Percentiles rank a stretch among this genome's conserved stretches.
phyloP scores from a whole-genome alignment of 805 yeast species.

The Cyberlindnera lachancei region DNA sequence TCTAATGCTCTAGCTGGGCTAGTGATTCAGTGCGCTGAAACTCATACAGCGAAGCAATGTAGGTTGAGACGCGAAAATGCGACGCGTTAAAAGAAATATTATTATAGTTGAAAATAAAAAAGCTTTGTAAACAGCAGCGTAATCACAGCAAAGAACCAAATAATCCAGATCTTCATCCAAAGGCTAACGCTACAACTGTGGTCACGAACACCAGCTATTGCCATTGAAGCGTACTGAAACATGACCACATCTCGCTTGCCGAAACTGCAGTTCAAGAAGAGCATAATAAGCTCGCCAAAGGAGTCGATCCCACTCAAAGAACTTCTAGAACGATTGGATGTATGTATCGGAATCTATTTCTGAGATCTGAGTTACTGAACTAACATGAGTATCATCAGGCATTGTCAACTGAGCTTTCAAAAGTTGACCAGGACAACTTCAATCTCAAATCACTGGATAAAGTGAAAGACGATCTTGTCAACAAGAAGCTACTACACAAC shows the following conservation, averaged over 20 bases:
- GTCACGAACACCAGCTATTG: no score
- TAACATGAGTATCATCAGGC: conserved; percentile 22
- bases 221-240: no score
- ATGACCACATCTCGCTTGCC: conserved; percentile 15
- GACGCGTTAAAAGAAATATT: no score
- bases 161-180: no score
- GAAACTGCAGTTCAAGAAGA: conserved; percentile 33
- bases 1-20: no score
- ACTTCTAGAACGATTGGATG: conserved; percentile 46
- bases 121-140: no score
- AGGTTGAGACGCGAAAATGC: no score
- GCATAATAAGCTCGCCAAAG: conserved; percentile 48
- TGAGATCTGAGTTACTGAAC: conserved; percentile 1
- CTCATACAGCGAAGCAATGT: no score
- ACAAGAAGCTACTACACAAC: conserved; percentile 51
- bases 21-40: no score
- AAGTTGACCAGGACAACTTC: conserved; percentile 52
- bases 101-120: no score
- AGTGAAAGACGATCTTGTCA: conserved; percentile 45
- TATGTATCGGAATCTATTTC: conserved; percentile 13
- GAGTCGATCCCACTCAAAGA: conserved; percentile 57
- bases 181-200: no score
- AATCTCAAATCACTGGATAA: conserved; percentile 38
- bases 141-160: no score
- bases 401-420: conserved; percentile 56